Base-by-base conservation (phyloP, 1,284 basidiomycete species). In the Apiotrichum laibachii region DNA sequence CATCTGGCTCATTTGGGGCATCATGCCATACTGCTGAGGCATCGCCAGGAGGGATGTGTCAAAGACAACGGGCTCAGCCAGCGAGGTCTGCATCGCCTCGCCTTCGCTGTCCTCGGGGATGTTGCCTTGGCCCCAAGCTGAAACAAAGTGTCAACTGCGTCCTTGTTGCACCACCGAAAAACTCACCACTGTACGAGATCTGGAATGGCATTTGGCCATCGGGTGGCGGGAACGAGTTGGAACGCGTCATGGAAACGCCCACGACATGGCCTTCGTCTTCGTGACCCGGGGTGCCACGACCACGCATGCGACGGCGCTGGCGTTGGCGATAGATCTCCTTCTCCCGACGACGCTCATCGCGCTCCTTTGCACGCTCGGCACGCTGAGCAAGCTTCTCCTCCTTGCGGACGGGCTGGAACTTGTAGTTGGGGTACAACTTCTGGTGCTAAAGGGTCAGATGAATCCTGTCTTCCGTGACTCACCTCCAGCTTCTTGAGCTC, bases 381-480 rank as follows among this genome's bases (percentile, higher is more conserved):
- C 82, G 79, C 37, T 80, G 59, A 26, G 80, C 80, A 39, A 80
- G 77, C 74, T 86, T 88, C 50, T 85, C 82, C 54, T 84, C 84
- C 73, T 85, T 87, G 69, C 84, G 86, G 72, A 82, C 79, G 0
- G 90, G 90, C 55, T 82, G 80, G 70, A 86, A 92, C 56, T 85
- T 84, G 77, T 92, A 92, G 49, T 81, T 80, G 0, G 90, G 90
- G 67, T 87, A 88, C 64, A 78, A 72, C 4, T 71, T 67, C 47
- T 81, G 78, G 70, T 92, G 90, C 71, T 79, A 16, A 19, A 46
- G 5, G 19, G n/a, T 34, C 33, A 44, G 13, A 11, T 11, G 15
- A n/a, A n/a, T 7, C 26, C 26, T 31, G 26, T 31, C 26, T 31
- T 31, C 7, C 26, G 3, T 7, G 26, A 31, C 78, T 70, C 54